These are phyloP conservation scores for Bruguiera sexangula DNA, from an alignment of 345 rosid genomes.

Conservation along the genomic window DNA sequence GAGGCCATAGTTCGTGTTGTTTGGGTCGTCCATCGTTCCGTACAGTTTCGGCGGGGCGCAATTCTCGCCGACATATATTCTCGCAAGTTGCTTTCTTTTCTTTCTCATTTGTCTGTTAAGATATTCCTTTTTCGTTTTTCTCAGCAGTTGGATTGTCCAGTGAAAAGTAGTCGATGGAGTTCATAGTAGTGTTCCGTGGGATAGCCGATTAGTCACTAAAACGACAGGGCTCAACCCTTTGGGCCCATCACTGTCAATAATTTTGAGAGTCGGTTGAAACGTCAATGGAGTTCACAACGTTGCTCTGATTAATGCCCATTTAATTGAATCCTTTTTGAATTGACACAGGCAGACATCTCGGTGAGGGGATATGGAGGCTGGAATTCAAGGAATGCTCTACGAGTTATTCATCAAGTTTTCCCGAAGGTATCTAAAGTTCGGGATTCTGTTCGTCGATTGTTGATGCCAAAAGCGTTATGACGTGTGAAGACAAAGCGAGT, in stretches of 20 bases:
- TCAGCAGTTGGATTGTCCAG: not conserved
- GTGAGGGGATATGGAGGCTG: conserved; percentile 27
- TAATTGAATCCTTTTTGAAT: not conserved
- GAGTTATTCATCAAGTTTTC: conserved; percentile 20
- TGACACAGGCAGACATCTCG: conserved; percentile 21
- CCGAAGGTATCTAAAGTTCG: conserved; percentile 14
- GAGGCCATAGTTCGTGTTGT: conserved; percentile 20
- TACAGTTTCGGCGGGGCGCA: conserved; percentile 23
- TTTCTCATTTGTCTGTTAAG: no score
- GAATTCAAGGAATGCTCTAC: conserved; percentile 23
- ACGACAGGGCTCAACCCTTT: not conserved
- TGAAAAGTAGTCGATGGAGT: not conserved
- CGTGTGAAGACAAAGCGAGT: no score
- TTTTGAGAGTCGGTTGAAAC: no score
- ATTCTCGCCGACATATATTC: conserved; percentile 17
- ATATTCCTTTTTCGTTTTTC: no score
- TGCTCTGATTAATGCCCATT: no score
- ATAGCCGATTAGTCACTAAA: not conserved
- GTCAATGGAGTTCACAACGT: no score
- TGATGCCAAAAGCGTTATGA: no score
- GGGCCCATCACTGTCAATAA: not conserved
- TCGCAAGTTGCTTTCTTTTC: conserved; percentile 13
- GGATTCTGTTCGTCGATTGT: no score
- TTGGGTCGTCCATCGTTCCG: conserved; percentile 26
- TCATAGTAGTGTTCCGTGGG: not conserved